Evolutionary conservation across 345 rosid species (phyloP).

Genomic region (Lumnitzera racemosa): DNA sequence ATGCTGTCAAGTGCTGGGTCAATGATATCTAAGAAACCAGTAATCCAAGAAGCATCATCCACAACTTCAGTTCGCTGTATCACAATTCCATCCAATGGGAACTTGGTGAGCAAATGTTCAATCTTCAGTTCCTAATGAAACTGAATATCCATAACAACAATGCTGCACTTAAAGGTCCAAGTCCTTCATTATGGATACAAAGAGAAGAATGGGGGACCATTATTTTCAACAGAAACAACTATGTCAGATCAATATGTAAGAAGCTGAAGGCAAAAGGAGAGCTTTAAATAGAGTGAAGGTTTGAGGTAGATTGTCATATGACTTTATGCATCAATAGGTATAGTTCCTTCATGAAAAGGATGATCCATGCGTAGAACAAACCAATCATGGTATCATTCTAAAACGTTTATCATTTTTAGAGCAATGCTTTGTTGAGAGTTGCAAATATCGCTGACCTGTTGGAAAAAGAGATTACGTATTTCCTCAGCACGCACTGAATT

Average conservation of each 20-base stretch:
- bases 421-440: background rate
- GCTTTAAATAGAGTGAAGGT: too few relatives aligned
- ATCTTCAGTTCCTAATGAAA: background rate
- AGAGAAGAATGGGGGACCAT: too few relatives aligned
- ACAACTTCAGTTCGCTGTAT: slow-evolving; percentile 83
- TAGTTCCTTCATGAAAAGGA: too few relatives aligned
- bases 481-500: slow-evolving; percentile 88
- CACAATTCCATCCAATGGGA: background rate
- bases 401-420: background rate
- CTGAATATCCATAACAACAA: background rate
- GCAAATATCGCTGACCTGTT: slow-evolving; percentile 54
- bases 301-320: too few relatives aligned
- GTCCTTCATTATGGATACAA: too few relatives aligned
- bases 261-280: too few relatives aligned
- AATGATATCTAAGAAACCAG: slow-evolving; percentile 70
- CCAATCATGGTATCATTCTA: background rate
- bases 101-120: background rate
- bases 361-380: too few relatives aligned
- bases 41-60: slow-evolving; percentile 91
- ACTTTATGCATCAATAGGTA: too few relatives aligned
- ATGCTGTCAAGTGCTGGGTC: slow-evolving; percentile 93
- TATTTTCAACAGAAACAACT: too few relatives aligned
- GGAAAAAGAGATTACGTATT: slow-evolving; percentile 86
- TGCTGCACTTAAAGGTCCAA: background rate
- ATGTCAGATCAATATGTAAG: too few relatives aligned